Evolutionary conservation across 306 rosid species (phyloP), one percentile per base, ranked within the genome.

Genomic region (Adenanthera pavonina): DNA sequence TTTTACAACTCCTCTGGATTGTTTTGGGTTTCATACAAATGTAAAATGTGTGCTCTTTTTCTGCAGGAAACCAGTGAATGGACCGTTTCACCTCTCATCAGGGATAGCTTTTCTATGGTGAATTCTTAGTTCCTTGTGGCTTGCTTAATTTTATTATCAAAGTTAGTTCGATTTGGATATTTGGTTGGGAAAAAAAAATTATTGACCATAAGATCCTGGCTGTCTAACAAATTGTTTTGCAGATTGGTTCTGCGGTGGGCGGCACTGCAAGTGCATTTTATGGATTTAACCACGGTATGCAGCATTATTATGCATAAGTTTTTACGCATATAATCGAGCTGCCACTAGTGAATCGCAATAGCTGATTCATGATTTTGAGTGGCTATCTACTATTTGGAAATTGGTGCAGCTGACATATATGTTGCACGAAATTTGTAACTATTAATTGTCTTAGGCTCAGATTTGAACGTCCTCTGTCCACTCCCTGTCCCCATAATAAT

Each of bases 191-290:
- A 19, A 12, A 19, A 33, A 4, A 36, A 41, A 3, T 3, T 30
- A 5, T 68, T 43, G 40, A 6, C 77, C 11, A 2, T 38, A 78
- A 41, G 87, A 72, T 81, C 79, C 74, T 36, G 61, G 46, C 9
- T 36, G 19, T 38, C 15, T 17, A 38, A 64, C 68, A 34, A 36
- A 61, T 53, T 30, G n/a, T 34, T 76, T 2, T 69, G 57, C 86
- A 95, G 98, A 95, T 95, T 88, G 95, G 98, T 68, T 95, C 98
- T 80, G 98, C 94, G 12, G 91, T 92, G 82, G 98, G 98, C 69
- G 98, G 98, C 65, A 95, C 87, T 12, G 65, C 95, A 62, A 92
- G 97, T 92, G 97, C 96, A 46, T 95, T 95, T 79, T 95, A 92
- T 88, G 95, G 98, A 87, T 95, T 95, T 86, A 92, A 95, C 86